These are phyloP conservation scores for Elymus sibiricus DNA, from an alignment of 176 grass and related monocot species.

Conservation along the genomic window DNA sequence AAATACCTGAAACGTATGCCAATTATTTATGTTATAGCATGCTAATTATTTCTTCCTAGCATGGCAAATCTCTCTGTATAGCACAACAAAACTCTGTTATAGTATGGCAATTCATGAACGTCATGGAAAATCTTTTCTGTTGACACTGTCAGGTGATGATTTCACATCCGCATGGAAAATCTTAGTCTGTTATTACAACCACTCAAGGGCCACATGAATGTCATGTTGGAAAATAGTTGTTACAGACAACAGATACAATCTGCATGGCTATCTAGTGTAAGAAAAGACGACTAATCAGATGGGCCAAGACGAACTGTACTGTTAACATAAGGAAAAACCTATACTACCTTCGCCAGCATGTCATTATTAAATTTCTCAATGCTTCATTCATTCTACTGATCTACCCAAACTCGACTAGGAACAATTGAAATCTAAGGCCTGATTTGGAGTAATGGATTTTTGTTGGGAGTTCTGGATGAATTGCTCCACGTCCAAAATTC, in stretches of 20 bases:
- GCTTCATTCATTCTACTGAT: conserved; percentile 10
- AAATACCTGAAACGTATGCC: too few species aligned
- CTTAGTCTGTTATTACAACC: not conserved
- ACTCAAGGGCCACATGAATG: not conserved
- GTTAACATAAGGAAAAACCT: not conserved
- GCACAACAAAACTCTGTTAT: too few species aligned
- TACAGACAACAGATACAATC: conserved; percentile 1
- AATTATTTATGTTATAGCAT: too few species aligned
- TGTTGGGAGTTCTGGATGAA: not conserved
- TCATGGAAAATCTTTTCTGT: too few species aligned
- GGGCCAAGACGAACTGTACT: not conserved
- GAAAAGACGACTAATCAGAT: not conserved
- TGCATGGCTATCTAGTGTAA: not conserved
- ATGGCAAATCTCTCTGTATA: too few species aligned
- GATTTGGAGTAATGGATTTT: not conserved
- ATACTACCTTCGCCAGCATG: conserved; percentile 21
- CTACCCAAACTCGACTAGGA: not conserved
- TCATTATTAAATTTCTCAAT: conserved; percentile 2
- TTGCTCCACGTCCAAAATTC: not conserved
- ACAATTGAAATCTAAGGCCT: not conserved
- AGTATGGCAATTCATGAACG: too few species aligned
- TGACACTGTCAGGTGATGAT: not conserved
- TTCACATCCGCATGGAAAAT: not conserved
- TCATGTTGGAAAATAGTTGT: not conserved
- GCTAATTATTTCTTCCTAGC: too few species aligned